These are phyloP conservation scores for Colletotrichum tofieldiae DNA, from an alignment of 2,329 filamentous ascomycete genomes.

Conservation along the genomic window DNA sequence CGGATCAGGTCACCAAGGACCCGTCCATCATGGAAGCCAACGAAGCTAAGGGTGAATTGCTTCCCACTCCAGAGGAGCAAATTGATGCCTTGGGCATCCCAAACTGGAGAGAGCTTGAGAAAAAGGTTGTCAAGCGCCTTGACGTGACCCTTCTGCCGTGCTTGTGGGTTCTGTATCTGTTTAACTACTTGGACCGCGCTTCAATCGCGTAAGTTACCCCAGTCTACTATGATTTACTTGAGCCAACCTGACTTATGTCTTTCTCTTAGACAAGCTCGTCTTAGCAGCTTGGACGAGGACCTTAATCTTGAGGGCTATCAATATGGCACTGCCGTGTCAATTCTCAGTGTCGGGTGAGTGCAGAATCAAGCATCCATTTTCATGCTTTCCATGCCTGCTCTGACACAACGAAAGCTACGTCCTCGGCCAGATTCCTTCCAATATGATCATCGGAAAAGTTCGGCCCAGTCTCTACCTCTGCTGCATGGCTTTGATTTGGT, in stretches of 20 bases:
- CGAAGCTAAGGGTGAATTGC: slow-evolving; percentile 11
- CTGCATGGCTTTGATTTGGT: slow-evolving; percentile 43
- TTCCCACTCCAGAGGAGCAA: slow-evolving; percentile 41
- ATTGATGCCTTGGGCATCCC: slow-evolving; percentile 45
- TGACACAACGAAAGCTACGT: slow-evolving; percentile 22
- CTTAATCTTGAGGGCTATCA: slow-evolving; percentile 46
- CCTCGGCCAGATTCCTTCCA: slow-evolving; percentile 43
- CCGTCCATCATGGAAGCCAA: slow-evolving; percentile 28
- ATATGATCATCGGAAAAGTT: slow-evolving; percentile 45
- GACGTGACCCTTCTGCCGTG: slow-evolving; percentile 45
- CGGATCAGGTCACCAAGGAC: slow-evolving; percentile 25
- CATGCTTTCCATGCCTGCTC: fast-evolving
- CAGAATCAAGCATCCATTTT: fast-evolving
- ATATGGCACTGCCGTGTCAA: slow-evolving; percentile 47
- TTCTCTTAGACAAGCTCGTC: slow-evolving; percentile 45
- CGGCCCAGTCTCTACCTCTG: slow-evolving; percentile 44
- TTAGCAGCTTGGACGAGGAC: slow-evolving; percentile 46
- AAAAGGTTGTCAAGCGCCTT: slow-evolving; percentile 44
- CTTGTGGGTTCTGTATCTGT: slow-evolving; percentile 45
- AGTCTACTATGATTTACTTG: fast-evolving
- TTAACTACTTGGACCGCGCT: slow-evolving; percentile 45
- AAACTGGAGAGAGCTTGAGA: slow-evolving; percentile 45
- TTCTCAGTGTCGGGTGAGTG: slow-evolving; percentile 47
- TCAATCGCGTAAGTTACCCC: slow-evolving; percentile 39
- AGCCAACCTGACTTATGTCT: not conserved